Evolutionary conservation across 768 basidiomycete species (phyloP).

Genomic region (Boletus rubroflammeus): DNA sequence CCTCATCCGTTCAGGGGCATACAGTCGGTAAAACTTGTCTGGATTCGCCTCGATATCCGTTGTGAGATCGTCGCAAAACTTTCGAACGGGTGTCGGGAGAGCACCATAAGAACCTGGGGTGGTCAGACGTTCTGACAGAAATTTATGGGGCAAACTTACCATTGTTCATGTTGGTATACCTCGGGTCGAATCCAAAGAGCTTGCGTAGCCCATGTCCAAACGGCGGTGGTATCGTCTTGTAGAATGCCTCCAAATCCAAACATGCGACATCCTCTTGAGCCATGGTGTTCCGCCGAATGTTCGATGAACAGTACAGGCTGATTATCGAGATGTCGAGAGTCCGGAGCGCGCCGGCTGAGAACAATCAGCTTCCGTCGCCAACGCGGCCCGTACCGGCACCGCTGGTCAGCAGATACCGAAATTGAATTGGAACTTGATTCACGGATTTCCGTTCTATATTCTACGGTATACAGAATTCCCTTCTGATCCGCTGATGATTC

Average conservation of each 20-base stretch:
- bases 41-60: constrained; percentile 42
- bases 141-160: background rate
- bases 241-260: background rate
- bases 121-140: background rate
- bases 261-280: background rate
- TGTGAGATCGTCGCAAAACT: background rate
- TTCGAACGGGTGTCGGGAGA: constrained; percentile 33
- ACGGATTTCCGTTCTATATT: background rate
- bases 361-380: background rate
- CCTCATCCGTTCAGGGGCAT: constrained; percentile 14
- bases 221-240: constrained; percentile 24
- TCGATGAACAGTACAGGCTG: background rate
- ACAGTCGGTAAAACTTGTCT: constrained; percentile 45
- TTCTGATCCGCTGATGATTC: background rate
- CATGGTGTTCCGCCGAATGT: background rate
- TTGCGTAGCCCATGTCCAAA: constrained; percentile 52
- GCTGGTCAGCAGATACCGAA: background rate
- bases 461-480: background rate
- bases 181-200: background rate
- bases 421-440: background rate
- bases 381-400: background rate
- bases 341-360: background rate
- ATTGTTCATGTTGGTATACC: background rate
- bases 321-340: background rate
- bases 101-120: constrained; percentile 41